These are phyloP conservation scores for Fusarium sacchari DNA, from an alignment of 2,329 filamentous ascomycete species.

Conservation along the genomic window DNA sequence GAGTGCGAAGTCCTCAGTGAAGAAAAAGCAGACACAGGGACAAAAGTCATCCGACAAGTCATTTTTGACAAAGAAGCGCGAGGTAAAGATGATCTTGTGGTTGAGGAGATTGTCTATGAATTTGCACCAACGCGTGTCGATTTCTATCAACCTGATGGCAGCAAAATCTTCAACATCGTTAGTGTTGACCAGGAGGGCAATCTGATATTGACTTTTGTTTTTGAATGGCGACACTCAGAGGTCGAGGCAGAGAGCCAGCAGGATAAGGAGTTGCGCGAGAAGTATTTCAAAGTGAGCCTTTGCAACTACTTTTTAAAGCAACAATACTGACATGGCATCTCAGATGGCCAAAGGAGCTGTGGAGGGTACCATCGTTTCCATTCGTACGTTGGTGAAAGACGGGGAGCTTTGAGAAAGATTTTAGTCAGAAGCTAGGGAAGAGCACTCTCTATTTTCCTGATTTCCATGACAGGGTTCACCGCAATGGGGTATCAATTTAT, in stretches of 20 bases:
- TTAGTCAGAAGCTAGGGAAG: accelerated
- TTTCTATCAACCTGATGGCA: conserved; percentile 51
- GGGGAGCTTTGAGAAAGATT: conserved; percentile 6
- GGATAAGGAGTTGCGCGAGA: conserved; percentile 39
- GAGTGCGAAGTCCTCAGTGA: conserved; percentile 47
- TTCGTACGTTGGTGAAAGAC: conserved; percentile 17
- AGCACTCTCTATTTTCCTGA: background rate
- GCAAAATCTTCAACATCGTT: conserved; percentile 49
- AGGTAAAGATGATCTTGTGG: conserved; percentile 11
- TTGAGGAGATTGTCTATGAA: conserved; percentile 47
- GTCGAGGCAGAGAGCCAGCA: conserved; percentile 43
- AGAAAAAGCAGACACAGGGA: conserved; percentile 15
- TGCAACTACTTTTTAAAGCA: accelerated
- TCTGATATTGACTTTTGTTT: conserved; percentile 50
- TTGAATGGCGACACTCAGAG: conserved; percentile 49
- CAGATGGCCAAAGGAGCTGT: conserved; percentile 29
- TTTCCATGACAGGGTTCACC: accelerated
- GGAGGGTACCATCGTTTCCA: conserved; percentile 28
- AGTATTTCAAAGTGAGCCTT: conserved; percentile 31
- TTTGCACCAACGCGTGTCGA: conserved; percentile 48
- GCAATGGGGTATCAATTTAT: background rate
- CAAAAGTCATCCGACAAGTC: conserved; percentile 45
- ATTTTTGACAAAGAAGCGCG: conserved; percentile 33
- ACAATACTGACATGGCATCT: accelerated
- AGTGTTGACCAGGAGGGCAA: conserved; percentile 44